Evolutionary conservation across 305 asterid species (phyloP), one percentile per base, ranked within the genome.

Genomic region (Striga hermonthica): DNA sequence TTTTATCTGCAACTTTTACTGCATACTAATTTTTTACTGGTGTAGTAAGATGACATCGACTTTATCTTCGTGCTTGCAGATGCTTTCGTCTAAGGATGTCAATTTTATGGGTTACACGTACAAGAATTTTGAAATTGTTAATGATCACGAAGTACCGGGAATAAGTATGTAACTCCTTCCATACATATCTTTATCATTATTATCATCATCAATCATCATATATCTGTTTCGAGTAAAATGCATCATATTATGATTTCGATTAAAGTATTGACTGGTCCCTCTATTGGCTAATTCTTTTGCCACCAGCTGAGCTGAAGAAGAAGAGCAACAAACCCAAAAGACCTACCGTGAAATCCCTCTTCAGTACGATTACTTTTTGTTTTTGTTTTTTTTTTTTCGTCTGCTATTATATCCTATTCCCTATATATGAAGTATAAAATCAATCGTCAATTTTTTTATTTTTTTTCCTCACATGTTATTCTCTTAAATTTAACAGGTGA

Each of bases 101-200:
- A 90, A 90, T 81, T 90, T 88, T 72, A 72, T 90, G 89, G 97
- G 97, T 61, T 90, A 87, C 77, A 90, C 97, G 72, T 90, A 87
- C 65, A 87, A 88, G 78, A 88, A 90, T 76, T 90, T 88, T 65
- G 97, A 90, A 80, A 90, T 90, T 57, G 93, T 84, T 66, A 90
- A 88, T 66, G 95, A 90, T 45, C 89, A 90, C 13, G 90, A 88
- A 68, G 96, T 86, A 68, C 86, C 93, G 7, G 95, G 95, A 75
- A 82, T 90, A 39, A 86, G 97, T 90, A 84, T 14, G 55, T 49
- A 22, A 22, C 31, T 22, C 31, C 31, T 22, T 22, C 31, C 31
- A 22, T 22, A 2, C 31, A 22, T 22, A 22, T 22, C 31, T 22
- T 22, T 22, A 22, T 22, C 31, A 22, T 22, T 22, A 2, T 22